Evolutionary conservation across 257 asterid species (phyloP), one percentile per base, ranked within the genome.

Genomic region (Solanum clarkiae): DNA sequence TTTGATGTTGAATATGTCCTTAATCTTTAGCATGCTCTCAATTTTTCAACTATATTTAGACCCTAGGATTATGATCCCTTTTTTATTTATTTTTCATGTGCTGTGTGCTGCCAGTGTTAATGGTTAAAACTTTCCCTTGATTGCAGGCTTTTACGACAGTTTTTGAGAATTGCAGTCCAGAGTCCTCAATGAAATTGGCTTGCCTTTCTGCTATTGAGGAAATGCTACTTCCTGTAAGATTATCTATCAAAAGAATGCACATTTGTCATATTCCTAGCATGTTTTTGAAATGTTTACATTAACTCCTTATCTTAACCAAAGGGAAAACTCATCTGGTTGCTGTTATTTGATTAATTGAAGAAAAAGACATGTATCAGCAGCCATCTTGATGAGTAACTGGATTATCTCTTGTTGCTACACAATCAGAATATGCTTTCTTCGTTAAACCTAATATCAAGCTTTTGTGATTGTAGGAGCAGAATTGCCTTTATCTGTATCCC

Each of bases 151-250:
- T 96, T 87, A 93, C 93, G 71, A 90, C 84, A 80, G 90, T 86
- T 86, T 93, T 93, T 91, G 88, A 81, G 94, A 91, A 86, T 84
- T 93, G 93, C 87, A 89, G 85, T 63, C 91, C 94, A 79, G 93
- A 87, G 75, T 92, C 97, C 83, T 87, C 92, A 44, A 77, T 91
- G 90, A 96, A 93, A 89, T 90, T 95, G 86, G 93, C 97, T 75
- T 96, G 98, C 92, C 90, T 96, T 91, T 89, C 93, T 90, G 97
- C 94, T 74, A 63, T 94, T 56, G 90, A 89, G 75, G 95, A 94
- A 87, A 90, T 94, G 95, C 89, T 94, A 22, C 86, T 88, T 88
- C 95, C 96, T 86, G 99, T 96, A 89, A 95, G 98, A 88, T 87
- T 15, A 80, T 83, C 84, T 69, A 36, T 84, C 82, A 77, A 77